Percentiles rank a stretch among this genome's conserved stretches.
phyloP scores from a whole-genome alignment of 2,329 filamentous ascomycete species.

The Hymenoscyphus repandus region DNA sequence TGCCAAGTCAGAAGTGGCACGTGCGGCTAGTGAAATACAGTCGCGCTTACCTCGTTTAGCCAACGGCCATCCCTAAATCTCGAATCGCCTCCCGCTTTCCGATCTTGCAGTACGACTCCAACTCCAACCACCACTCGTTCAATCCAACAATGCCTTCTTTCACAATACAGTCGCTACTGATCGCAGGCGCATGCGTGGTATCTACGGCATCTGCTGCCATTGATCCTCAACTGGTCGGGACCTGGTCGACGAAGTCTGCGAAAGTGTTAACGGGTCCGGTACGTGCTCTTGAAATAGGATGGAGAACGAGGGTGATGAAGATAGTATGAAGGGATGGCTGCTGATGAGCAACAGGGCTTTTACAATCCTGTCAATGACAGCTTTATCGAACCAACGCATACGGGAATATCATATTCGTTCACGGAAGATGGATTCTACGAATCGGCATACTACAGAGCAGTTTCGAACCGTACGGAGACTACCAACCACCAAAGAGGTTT shows the following conservation, averaged over 20 bases:
- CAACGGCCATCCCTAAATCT: constrained; percentile 12
- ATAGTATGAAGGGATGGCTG: constrained; percentile 11
- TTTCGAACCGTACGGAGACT: constrained; percentile 58
- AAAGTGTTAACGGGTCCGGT: constrained; percentile 66
- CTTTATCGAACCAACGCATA: constrained; percentile 59
- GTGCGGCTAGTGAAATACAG: neutral
- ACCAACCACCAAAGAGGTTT: neutral
- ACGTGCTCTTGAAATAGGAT: constrained; percentile 32
- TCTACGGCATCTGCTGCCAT: constrained; percentile 34
- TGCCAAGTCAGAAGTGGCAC: neutral
- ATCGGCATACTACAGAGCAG: constrained; percentile 62
- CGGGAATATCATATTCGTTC: constrained; percentile 72
- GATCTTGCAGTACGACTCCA: neutral
- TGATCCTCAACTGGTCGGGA: constrained; percentile 55
- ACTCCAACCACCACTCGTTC: neutral
- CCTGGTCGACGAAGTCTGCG: constrained; percentile 67
- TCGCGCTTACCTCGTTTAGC: constrained; percentile 1
- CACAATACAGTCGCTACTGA: constrained; percentile 34
- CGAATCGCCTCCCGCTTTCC: too few species aligned
- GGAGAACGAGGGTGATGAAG: constrained; percentile 9
- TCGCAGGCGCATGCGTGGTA: constrained; percentile 25
- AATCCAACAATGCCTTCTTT: constrained; percentile 25
- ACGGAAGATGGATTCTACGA: constrained; percentile 63
- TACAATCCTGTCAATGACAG: constrained; percentile 62
- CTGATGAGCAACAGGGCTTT: constrained; percentile 47